Percentiles rank a stretch among this genome's conserved stretches.
Conservation (phyloP, 805 yeast species). For the Yarrowia sp. region DNA sequence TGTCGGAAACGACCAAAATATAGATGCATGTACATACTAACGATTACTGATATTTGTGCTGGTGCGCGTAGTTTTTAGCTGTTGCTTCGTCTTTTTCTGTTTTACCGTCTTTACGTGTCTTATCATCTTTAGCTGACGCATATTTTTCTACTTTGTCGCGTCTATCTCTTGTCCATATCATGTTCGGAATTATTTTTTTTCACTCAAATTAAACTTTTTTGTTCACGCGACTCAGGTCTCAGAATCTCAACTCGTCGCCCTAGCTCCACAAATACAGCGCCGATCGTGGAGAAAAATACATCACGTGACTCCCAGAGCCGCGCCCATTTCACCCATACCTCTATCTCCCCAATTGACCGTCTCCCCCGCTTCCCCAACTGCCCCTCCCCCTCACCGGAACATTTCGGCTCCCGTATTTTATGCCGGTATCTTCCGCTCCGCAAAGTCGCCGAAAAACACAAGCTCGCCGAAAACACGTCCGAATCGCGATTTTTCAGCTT, state of each 20-base stretch:
- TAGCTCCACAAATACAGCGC: not conserved
- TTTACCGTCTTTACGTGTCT: too few species aligned
- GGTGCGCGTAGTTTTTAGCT: not conserved
- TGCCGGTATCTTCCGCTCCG: not conserved
- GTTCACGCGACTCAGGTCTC: not conserved
- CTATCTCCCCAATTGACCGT: not conserved
- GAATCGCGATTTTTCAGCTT: not conserved
- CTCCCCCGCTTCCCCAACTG: not conserved
- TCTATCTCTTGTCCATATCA: not conserved
- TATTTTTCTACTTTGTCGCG: too few species aligned
- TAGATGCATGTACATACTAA: slow-evolving; percentile 27
- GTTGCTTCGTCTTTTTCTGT: not conserved
- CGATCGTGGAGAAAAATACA: not conserved
- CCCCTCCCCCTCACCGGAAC: slow-evolving; percentile 1
- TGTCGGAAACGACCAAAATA: not conserved
- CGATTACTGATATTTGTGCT: not conserved
- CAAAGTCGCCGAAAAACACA: not conserved
- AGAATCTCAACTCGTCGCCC: not conserved
- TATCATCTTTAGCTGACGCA: too few species aligned
- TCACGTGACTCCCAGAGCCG: not conserved
- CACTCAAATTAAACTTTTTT: not conserved
- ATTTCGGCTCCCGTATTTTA: not conserved
- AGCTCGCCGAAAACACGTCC: not conserved
- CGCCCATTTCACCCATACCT: not conserved
- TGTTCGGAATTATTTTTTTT: too few species aligned